Percentiles rank a stretch among this genome's conserved stretches.
Evolutionary conservation across 495 filamentous ascomycete species (phyloP).

Genomic region (Penicillium longicatenatum): DNA sequence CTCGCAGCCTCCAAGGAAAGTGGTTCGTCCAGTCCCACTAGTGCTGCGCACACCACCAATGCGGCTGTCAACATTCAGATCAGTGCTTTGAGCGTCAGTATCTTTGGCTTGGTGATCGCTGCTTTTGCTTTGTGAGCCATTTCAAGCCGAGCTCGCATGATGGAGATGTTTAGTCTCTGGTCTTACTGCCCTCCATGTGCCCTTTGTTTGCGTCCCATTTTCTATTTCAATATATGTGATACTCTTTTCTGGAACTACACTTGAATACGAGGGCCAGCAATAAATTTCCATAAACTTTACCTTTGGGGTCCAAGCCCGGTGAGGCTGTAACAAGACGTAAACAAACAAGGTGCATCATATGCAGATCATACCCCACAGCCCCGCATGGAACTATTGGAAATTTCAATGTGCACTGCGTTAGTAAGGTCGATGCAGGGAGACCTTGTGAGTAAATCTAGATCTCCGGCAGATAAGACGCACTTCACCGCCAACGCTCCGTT

Average conservation of each 20-base stretch:
- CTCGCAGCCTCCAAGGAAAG: background rate
- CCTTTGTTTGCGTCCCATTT: background rate
- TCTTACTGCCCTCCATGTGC: background rate
- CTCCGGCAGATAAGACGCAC: background rate
- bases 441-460: background rate
- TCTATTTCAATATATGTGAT: background rate
- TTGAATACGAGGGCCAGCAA: background rate
- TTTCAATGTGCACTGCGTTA: background rate
- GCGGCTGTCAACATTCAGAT: conserved; percentile 37
- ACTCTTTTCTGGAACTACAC: background rate
- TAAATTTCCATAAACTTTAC: background rate
- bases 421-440: background rate
- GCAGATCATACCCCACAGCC: background rate
- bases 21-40: conserved; percentile 23
- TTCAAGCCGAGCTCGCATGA: background rate
- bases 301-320: background rate
- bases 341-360: background rate
- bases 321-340: background rate
- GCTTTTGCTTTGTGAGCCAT: conserved; percentile 39
- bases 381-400: background rate
- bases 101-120: conserved; percentile 41
- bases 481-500: background rate
- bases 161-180: background rate
- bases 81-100: conserved; percentile 39
- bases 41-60: conserved; percentile 27